Base-by-base conservation (phyloP, 768 basidiomycete genomes). In the Serendipita sp. region DNA sequence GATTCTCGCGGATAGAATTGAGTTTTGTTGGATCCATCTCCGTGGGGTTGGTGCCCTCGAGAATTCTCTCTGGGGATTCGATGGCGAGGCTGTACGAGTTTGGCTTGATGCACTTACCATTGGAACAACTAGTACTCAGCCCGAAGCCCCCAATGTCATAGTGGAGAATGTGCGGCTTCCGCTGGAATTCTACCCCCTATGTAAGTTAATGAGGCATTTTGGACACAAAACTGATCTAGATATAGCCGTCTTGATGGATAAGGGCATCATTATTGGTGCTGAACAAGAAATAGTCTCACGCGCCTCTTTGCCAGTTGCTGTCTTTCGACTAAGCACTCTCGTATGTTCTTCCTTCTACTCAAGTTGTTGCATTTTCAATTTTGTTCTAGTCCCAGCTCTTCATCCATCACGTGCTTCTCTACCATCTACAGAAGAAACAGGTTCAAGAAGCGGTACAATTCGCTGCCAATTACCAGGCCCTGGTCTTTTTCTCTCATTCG, bases 1-100 rank as follows among this genome's bases (percentile, higher is more conserved):
- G 72, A 88, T 98, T 36, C 86, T 99, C 48, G 92, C 95, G 0
- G 91, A 96, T 67, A 83, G 86, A n/a, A 90, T 98, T 68, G 95
- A 99, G 72, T 93, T 96, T 71, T 99, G 94, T 74, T 99, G 95
- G 95, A 96, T 94, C 64, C 95, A 97, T 77, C 78, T 99, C 47
- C 84, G 88, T 44, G 95, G 95, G 1, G 91, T 99, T 45, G 89
- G 87, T 3, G 84, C 90, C 1, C 76, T 99, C 54, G 95, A 98
- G 72, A 99, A 99, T 75, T 97, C 94, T 3, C 77, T 99, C 23
- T 99, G 95, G 95, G 95, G 86, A 1, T 99, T 91, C 73, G 95
- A 97, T 68, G 95, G 93, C 2, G 80, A 83, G 66, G 84, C 84
- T 8, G 87, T 99, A 69, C 78, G 92, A 35, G 85, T 98, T 15